Evolutionary conservation across 2,329 filamentous ascomycete genomes (phyloP).

Genomic region (Ophiosphaerella korrae): DNA sequence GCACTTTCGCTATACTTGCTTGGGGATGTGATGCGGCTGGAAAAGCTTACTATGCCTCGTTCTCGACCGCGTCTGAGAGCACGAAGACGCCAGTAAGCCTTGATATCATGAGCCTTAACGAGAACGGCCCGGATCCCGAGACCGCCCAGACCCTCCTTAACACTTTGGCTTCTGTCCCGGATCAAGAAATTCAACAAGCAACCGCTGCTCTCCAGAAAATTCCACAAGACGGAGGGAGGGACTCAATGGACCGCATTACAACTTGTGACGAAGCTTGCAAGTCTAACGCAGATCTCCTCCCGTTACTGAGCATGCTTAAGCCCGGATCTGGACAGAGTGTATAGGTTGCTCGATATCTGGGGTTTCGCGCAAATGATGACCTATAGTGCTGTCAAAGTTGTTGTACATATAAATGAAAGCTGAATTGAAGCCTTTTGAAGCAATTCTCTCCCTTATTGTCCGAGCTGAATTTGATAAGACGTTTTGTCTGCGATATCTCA

Average conservation of each 20-base stretch:
- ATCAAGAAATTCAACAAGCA: constrained; percentile 9
- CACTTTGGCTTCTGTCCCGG: constrained; percentile 4
- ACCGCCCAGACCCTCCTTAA: constrained; percentile 7
- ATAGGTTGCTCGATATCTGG: too few relatives aligned
- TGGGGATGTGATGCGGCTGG: constrained; percentile 22
- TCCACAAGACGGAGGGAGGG: constrained; percentile 14
- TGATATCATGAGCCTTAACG: constrained; percentile 19
- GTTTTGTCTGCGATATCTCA: too few relatives aligned
- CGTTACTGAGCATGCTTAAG: too few relatives aligned
- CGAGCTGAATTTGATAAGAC: too few relatives aligned
- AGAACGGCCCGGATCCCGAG: constrained; percentile 11
- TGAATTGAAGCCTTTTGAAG: too few relatives aligned
- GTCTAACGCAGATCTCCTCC: constrained; percentile 14
- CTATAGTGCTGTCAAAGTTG: too few relatives aligned
- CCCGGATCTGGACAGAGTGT: too few relatives aligned
- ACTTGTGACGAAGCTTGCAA: constrained; percentile 23
- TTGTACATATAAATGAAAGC: too few relatives aligned
- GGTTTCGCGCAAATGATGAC: too few relatives aligned
- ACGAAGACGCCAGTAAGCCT: constrained; percentile 17
- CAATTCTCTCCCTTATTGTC: too few relatives aligned
- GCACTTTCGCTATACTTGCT: constrained; percentile 15
- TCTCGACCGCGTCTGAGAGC: constrained; percentile 11
- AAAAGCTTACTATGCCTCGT: constrained; percentile 15
- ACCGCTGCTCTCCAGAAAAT: constrained; percentile 3
- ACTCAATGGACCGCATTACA: background rate